A percentile compares a stretch with the other conserved stretches of the same genome.
These are phyloP conservation scores for Cryptococcus sp. DNA, from an alignment of 1,284 basidiomycete species.

Conservation along the genomic window DNA sequence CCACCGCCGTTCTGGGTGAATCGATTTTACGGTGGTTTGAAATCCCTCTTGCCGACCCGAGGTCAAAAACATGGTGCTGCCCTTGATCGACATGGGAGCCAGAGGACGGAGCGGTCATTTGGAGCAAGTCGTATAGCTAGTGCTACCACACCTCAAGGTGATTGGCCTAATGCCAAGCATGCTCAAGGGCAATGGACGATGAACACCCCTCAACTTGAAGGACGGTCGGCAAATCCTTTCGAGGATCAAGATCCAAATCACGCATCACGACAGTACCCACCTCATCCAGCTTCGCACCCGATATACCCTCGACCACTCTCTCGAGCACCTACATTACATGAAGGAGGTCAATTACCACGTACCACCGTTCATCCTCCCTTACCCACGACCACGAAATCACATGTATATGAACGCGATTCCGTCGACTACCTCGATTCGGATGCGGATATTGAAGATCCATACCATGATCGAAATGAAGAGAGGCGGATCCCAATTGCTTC, in stretches of 20 bases:
- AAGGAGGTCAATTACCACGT: conserved; percentile 3
- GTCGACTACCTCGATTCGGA: conserved; percentile 14
- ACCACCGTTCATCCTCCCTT: conserved; percentile 1
- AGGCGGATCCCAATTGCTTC: background rate
- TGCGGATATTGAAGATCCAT: background rate
- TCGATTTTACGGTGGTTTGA: conserved; percentile 22
- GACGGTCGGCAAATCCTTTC: background rate
- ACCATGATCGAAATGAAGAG: background rate
- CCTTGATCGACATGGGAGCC: conserved; percentile 17
- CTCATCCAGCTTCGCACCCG: conserved; percentile 1
- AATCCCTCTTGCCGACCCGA: conserved; percentile 23
- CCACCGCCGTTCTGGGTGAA: conserved; percentile 33
- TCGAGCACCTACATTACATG: conserved; percentile 20
- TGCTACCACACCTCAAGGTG: conserved; percentile 6
- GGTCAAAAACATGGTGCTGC: conserved; percentile 23
- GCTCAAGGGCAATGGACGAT: conserved; percentile 11
- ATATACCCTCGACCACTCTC: conserved; percentile 24
- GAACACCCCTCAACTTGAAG: conserved; percentile 16
- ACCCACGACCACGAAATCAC: background rate
- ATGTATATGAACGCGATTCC: conserved; percentile 12
- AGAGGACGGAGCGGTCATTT: conserved; percentile 21
- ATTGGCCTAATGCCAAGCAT: conserved; percentile 10
- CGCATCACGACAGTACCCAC: background rate
- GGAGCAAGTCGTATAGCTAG: conserved; percentile 20
- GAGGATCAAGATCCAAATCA: conserved; percentile 15